Conservation (phyloP, 495 filamentous ascomycete genomes). For the Sphaerosporella brunnea region DNA sequence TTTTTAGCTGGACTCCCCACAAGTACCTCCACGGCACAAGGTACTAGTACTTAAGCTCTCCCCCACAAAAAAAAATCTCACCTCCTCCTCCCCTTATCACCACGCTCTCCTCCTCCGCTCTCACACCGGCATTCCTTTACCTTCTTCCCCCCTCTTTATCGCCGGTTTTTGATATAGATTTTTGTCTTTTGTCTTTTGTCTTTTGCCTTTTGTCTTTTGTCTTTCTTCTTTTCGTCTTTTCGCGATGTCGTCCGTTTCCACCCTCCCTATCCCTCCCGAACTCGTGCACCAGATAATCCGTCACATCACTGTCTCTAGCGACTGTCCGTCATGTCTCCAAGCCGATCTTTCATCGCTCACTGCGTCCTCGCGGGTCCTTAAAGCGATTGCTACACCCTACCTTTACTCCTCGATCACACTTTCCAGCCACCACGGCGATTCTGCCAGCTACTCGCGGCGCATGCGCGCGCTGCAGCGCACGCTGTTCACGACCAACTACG, state of each 20-base stretch:
- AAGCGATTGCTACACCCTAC: slow-evolving; percentile 1
- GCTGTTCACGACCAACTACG: neutral
- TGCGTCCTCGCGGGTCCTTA: neutral
- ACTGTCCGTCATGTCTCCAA: slow-evolving; percentile 5
- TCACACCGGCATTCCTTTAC: too few species aligned
- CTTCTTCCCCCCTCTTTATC: too few species aligned
- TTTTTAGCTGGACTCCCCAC: too few species aligned
- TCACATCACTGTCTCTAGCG: neutral
- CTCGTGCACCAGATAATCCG: slow-evolving; percentile 1
- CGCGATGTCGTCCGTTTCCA: neutral
- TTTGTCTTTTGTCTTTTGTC: too few species aligned
- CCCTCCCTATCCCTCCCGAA: slow-evolving; percentile 3
- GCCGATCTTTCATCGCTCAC: neutral
- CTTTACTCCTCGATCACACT: slow-evolving; percentile 3
- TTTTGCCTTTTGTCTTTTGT: too few species aligned
- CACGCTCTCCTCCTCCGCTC: too few species aligned
- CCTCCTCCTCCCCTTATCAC: too few species aligned
- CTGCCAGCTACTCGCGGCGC: neutral
- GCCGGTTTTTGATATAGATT: too few species aligned
- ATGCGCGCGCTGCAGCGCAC: neutral
- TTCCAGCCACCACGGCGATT: neutral
- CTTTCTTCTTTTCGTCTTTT: too few species aligned
- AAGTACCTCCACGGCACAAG: too few species aligned
- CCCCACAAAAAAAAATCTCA: too few species aligned
- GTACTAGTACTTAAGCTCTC: too few species aligned